Conservation (phyloP, 108 stramenopile genomes). For the Nannochloropsis salina region DNA sequence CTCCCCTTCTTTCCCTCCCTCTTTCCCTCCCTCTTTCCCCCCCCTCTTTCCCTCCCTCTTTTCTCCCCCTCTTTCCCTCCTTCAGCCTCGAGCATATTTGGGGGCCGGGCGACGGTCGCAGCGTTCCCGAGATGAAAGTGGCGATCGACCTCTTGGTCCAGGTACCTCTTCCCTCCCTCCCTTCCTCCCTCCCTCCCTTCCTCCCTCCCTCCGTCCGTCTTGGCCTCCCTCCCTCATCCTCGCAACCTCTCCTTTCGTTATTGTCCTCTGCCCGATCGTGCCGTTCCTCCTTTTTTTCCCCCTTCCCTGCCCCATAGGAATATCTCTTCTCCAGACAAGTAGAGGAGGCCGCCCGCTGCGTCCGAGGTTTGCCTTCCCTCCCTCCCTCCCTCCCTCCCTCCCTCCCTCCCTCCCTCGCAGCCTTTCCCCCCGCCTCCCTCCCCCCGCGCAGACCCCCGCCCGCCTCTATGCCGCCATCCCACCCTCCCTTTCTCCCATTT, state of each 20-base stretch:
- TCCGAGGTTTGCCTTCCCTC: too few relatives aligned
- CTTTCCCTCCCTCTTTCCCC: background rate
- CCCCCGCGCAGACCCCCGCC: too few relatives aligned
- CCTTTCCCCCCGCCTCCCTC: background rate
- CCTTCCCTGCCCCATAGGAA: too few relatives aligned
- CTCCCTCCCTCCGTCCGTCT: background rate
- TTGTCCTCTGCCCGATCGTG: background rate
- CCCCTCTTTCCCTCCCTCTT: conserved; percentile 30
- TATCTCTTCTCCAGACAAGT: conserved; percentile 73
- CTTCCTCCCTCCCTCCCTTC: background rate
- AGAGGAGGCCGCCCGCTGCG: too few relatives aligned
- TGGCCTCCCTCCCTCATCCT: background rate
- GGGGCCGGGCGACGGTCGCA: conserved; percentile 83
- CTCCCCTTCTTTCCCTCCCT: background rate
- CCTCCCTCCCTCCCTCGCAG: background rate
- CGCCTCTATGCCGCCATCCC: background rate
- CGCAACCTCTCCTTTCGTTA: background rate
- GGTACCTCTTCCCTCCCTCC: conserved; percentile 47
- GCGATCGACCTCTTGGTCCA: conserved; percentile 63
- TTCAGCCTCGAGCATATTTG: conserved; percentile 72
- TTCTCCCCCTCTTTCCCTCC: background rate
- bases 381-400: conserved; percentile 57
- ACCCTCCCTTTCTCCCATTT: background rate
- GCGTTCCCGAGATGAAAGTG: conserved; percentile 77
- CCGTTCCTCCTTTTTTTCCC: background rate